Evolutionary conservation across 805 yeast genomes (phyloP).

Genomic region (Sugiyamaella marilandica): DNA sequence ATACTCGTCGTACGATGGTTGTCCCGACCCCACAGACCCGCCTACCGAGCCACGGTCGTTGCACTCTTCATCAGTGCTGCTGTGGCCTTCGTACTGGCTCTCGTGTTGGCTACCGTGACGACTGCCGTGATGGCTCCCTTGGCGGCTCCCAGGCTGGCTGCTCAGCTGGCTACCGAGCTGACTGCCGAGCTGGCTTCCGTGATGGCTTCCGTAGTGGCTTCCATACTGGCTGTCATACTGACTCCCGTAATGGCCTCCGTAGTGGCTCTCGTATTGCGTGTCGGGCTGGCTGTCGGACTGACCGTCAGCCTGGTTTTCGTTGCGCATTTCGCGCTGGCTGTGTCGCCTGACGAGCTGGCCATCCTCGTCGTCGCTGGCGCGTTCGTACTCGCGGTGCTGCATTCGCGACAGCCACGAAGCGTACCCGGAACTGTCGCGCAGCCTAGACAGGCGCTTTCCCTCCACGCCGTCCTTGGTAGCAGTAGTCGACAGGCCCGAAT

Average conservation of each 20-base stretch:
- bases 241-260: neutral
- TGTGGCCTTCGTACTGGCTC: neutral
- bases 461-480: slow-evolving; percentile 74
- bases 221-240: neutral
- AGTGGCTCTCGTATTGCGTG: neutral
- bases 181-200: neutral
- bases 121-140: neutral
- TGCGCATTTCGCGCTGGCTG: too few relatives aligned
- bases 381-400: neutral
- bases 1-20: neutral
- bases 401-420: slow-evolving; percentile 14
- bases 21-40: neutral
- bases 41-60: neutral
- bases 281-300: neutral
- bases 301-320: neutral
- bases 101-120: neutral
- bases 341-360: neutral
- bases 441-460: slow-evolving; percentile 51
- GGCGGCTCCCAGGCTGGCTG: neutral
- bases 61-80: too few relatives aligned
- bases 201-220: neutral
- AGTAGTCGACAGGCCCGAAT: slow-evolving; percentile 62
- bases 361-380: neutral
- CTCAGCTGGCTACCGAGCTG: neutral
- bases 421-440: slow-evolving; percentile 36